Percentiles rank a stretch among this genome's conserved stretches.
Conservation (phyloP, 2,329 filamentous ascomycete species). For the Stemphylium lycopersici region DNA sequence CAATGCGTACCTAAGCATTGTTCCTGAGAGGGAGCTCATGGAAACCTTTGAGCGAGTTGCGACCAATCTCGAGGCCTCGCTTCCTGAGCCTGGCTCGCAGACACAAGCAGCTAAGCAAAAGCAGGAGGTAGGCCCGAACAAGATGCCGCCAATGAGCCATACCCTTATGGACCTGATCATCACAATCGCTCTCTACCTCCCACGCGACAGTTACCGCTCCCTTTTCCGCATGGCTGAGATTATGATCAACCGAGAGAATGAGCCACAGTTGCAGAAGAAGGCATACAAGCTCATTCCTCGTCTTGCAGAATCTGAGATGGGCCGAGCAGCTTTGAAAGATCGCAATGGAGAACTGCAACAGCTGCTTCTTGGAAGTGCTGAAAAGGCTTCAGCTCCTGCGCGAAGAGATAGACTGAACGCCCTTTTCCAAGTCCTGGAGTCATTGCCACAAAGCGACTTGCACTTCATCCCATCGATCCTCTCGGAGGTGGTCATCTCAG, state of each 20-base stretch:
- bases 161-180: constrained; percentile 97
- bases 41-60: constrained; percentile 17
- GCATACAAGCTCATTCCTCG: constrained; percentile 97
- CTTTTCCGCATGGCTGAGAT: constrained; percentile 87
- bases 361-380: constrained; percentile 78
- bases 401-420: constrained; percentile 85
- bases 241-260: constrained; percentile 79
- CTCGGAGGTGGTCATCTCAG: constrained; percentile 92
- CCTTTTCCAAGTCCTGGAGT: constrained; percentile 78
- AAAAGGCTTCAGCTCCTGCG: constrained; percentile 85
- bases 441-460: constrained; percentile 76
- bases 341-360: constrained; percentile 79
- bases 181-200: constrained; percentile 92
- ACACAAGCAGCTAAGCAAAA: constrained; percentile 70
- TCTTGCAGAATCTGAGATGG: constrained; percentile 79
- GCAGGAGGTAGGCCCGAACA: constrained; percentile 65
- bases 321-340: constrained; percentile 75
- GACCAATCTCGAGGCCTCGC: constrained; percentile 23
- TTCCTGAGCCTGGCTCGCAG: constrained; percentile 57
- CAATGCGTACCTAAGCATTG: constrained; percentile 91
- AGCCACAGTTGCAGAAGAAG: constrained; percentile 97
- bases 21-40: constrained; percentile 60
- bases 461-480: constrained; percentile 93
- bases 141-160: constrained; percentile 89
- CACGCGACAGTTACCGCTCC: constrained; percentile 79